Evolutionary conservation across 805 yeast genomes (phyloP), one percentile per base, ranked within the genome.

Genomic region (Candida ipomoeae): DNA sequence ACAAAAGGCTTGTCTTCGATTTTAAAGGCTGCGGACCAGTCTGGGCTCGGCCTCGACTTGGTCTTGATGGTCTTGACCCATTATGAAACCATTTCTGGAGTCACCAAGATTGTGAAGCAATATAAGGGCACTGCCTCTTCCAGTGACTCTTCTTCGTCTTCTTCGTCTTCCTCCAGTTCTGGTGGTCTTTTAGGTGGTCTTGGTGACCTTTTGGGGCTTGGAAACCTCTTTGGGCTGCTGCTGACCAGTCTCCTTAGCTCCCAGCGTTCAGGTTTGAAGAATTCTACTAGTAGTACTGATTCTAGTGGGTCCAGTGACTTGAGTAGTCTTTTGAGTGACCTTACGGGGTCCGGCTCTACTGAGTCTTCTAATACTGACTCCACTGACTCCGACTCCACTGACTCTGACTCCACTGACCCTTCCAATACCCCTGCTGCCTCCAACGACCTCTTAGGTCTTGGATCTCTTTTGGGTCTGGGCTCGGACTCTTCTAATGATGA

Each of bases 41-140:
- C 68, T 8, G 61, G 62, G 7, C 58, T 65, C 41, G 63, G 62
- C 3, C 58, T 63, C 41, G 69, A 66, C 47, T 55, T 66, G 43
- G 57, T 63, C 31, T 49, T 58, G 51, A 34, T 55, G 49, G 34
- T 60, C 26, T 57, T 62, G 44, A 53, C 55, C 21, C 60, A 62
- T 50, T 57, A 57, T 46, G 56, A 56, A 34, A 43, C 52, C 17
- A 48, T 58, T 23, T 55, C 60, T 1, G 65, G 65, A 13, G 44
- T 56, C 8, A 53, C 53, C 4, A 46, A 46, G 8, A 52, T 60
- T 26, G 49, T 53, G 21, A 48, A 58, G 40, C 48, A 44, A 14
- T 52, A 52, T 46, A 55, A 55, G 40, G 49, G 54, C 20, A 26
- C 17, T 15, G 5, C 26, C 6, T 20, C 44, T 10, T 36, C 39